Base-by-base conservation (phyloP, 2,329 filamentous ascomycete species). In the Sporothrix globosa region DNA sequence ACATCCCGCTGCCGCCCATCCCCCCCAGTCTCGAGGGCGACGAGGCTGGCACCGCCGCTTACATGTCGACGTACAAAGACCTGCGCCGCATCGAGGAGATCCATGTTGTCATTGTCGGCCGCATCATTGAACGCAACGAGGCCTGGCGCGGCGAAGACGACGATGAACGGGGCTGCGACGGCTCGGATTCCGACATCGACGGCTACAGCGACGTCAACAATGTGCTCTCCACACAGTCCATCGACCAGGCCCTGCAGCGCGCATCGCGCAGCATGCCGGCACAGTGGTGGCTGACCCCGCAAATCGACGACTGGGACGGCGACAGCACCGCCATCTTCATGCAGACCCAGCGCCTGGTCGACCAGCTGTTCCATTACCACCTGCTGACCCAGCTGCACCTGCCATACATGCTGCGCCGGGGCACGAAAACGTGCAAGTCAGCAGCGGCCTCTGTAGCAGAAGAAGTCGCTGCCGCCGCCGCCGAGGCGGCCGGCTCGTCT, bases 381-480 rank as follows among this genome's bases (percentile, higher is more conserved):
- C 74, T 84, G 9, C 73, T 85, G 11, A 76, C 78, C 2, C 82
- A 81, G 67, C 77, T 83, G 5, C 83, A 85, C 73, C 73, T 85
- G 2, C 83, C 83, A 1, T 82, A 82, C 70, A 77, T 85, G 72
- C 76, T 84, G 4, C 76, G 76, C 1, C 71, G 77, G 13, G 53
- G 61, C 27, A 17, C 41, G 14, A 21, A 1, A 34, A 34, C n/a
- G 27, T 13, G 58, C 41, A 30, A 58, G 19, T 44, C 41, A 30
- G 50, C 50, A 9, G 69, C 27, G 24, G 39, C n/a, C 7, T 7
- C 50, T 3, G 39, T 39, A 1, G 39, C 30, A 24, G 56, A 61
- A 44, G 56, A 61, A 44, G 44, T n/a, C 10, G 56, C 56, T 4
- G 56, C 56, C 5, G 39, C 24, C 6, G 56, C 56, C 39, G 56